Evolutionary conservation across 1,284 basidiomycete genomes (phyloP).

Genomic region (Ganoderma meredithae): DNA sequence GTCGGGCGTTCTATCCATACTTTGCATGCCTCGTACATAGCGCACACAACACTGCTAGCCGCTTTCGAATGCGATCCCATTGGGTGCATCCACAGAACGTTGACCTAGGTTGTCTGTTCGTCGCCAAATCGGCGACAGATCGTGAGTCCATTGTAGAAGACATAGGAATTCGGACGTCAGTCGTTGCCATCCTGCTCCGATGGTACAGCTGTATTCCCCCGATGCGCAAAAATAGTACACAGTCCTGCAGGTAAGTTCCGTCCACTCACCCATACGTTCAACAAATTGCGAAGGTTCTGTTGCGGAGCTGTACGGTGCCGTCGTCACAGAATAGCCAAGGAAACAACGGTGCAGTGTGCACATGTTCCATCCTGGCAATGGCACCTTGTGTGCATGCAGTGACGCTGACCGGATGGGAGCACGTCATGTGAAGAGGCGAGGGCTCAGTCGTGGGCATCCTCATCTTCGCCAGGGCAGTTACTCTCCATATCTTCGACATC

Average conservation of each 20-base stretch:
- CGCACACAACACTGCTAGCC: neutral
- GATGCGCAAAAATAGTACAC: neutral
- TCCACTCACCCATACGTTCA: conserved; percentile 1
- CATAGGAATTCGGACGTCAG: neutral
- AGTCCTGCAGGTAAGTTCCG: neutral
- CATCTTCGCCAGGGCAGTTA: conserved; percentile 78
- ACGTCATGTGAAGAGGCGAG: conserved; percentile 9
- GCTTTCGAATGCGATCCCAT: neutral
- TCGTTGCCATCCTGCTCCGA: neutral
- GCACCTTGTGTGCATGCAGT: neutral
- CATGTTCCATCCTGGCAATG: neutral
- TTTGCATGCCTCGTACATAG: conserved; percentile 9
- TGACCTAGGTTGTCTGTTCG: neutral
- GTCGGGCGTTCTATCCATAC: neutral
- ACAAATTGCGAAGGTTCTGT: conserved; percentile 2
- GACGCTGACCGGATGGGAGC: neutral
- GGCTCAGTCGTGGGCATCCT: conserved; percentile 79
- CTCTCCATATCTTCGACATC: conserved; percentile 64
- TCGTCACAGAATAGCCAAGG: neutral
- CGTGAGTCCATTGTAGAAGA: neutral
- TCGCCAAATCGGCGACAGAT: neutral
- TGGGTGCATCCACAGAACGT: neutral
- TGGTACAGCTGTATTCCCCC: conserved; percentile 1
- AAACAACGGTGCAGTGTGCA: neutral
- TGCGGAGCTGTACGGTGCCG: neutral